A percentile compares a stretch with the other conserved stretches of the same genome.
Conservation (phyloP, 192 early-diverging fungal genomes). For the Coemansia sp. region DNA sequence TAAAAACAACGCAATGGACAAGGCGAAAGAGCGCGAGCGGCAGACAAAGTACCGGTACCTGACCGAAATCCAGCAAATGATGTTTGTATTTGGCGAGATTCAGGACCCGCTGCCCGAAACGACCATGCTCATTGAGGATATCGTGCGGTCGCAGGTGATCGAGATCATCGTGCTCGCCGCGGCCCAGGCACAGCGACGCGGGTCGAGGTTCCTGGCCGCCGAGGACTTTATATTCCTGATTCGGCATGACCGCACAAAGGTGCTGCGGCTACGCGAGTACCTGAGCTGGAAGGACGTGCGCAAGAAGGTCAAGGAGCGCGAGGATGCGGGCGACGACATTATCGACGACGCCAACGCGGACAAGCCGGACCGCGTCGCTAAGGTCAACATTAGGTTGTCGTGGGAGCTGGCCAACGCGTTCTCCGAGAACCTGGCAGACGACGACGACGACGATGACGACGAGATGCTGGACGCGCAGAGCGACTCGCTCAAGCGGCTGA, state of each 20-base stretch:
- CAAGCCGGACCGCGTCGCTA: slow-evolving; percentile 55
- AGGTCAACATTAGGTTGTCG: slow-evolving; percentile 81
- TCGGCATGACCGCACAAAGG: slow-evolving; percentile 91
- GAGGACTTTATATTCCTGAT: slow-evolving; percentile 98
- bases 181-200: slow-evolving; percentile 75
- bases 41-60: slow-evolving; percentile 56
- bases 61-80: slow-evolving; percentile 94
- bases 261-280: slow-evolving; percentile 86
- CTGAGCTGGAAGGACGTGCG: slow-evolving; percentile 96
- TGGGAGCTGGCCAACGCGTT: slow-evolving; percentile 92
- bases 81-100: slow-evolving; percentile 98
- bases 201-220: slow-evolving; percentile 73
- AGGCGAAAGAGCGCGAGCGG: slow-evolving; percentile 21
- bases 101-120: slow-evolving; percentile 86
- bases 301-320: slow-evolving; percentile 83
- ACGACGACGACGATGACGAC: slow-evolving; percentile 85
- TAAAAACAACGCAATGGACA: slow-evolving; percentile 15
- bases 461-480: slow-evolving; percentile 83
- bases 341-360: slow-evolving; percentile 51
- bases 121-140: slow-evolving; percentile 90
- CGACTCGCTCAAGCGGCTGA: slow-evolving; percentile 80
- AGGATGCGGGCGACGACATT: slow-evolving; percentile 55
- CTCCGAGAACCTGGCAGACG: slow-evolving; percentile 72
- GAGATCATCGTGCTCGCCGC: slow-evolving; percentile 93
- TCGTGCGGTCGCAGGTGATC: slow-evolving; percentile 90